Percentiles rank a stretch among this genome's conserved stretches.
Conservation (phyloP, 2,329 filamentous ascomycete genomes). For the Aspergillus caelatus region DNA sequence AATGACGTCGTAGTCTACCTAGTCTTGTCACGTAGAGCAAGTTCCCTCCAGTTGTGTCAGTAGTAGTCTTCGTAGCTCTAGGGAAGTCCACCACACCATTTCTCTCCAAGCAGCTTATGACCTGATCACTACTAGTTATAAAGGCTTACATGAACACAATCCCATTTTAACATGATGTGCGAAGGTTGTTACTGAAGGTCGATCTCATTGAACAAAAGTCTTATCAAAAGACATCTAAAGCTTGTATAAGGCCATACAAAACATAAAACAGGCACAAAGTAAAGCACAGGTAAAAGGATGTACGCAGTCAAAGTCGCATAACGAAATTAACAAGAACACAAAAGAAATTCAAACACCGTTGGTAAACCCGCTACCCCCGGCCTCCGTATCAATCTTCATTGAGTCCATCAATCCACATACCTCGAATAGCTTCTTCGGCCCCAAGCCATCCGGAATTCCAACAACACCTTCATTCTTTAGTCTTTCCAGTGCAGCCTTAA, state of each 20-base stretch:
- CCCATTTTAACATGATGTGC: background rate
- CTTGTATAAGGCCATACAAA: background rate
- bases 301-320: background rate
- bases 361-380: slow-evolving; percentile 37
- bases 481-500: slow-evolving; percentile 35
- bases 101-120: background rate
- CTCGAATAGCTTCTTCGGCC: slow-evolving; percentile 43
- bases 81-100: too few species aligned
- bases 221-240: background rate
- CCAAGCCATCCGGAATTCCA: slow-evolving; percentile 32
- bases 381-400: slow-evolving; percentile 41
- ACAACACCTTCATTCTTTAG: slow-evolving; percentile 41
- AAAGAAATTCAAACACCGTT: slow-evolving; percentile 26
- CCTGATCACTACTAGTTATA: background rate
- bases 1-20: too few species aligned
- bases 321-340: background rate
- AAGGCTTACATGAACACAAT: background rate
- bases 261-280: background rate
- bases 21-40: too few species aligned
- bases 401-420: slow-evolving; percentile 45
- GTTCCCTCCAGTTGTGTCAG: too few species aligned
- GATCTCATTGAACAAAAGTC: background rate
- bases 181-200: background rate
- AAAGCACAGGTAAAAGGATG: background rate
- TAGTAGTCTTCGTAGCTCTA: too few species aligned